A percentile compares a stretch with the other conserved stretches of the same genome.
These are phyloP conservation scores for Flaveria bidentis DNA, from an alignment of 129 eudicot species.

Conservation along the genomic window DNA sequence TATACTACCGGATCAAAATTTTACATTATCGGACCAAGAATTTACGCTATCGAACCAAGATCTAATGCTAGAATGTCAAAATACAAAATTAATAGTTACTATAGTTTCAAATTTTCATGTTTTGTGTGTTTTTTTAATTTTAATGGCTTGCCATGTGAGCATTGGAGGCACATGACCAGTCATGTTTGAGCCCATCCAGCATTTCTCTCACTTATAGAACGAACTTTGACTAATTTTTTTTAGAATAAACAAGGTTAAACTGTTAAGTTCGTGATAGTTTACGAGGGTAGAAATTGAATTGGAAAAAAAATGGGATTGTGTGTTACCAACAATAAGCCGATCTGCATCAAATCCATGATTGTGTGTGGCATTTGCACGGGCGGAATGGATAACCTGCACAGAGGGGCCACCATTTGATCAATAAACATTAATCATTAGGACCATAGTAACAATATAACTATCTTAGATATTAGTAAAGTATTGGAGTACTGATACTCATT, in stretches of 20 bases:
- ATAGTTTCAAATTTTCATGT: background rate
- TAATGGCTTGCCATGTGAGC: background rate
- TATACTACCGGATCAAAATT: no score
- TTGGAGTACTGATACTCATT: background rate
- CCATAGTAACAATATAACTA: background rate
- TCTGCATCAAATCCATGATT: constrained; percentile 81
- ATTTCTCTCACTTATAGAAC: background rate
- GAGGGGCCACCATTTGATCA: constrained; percentile 1
- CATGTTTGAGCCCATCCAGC: background rate
- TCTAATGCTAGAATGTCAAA: background rate
- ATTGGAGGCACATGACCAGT: background rate
- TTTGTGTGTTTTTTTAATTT: background rate
- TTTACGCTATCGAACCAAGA: no score
- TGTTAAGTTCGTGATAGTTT: background rate
- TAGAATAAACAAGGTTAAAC: background rate
- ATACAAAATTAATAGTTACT: background rate
- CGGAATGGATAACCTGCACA: constrained; percentile 94
- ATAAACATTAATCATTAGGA: background rate
- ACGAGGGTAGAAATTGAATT: background rate
- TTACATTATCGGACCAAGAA: no score
- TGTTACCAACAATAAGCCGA: constrained; percentile 88
- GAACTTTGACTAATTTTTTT: background rate
- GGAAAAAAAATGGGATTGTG: background rate
- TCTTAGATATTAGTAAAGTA: background rate
- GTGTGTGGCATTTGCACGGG: constrained; percentile 93